These are phyloP conservation scores for Globisporangium nunn DNA, from an alignment of 352 stramenopile species.

Conservation along the genomic window DNA sequence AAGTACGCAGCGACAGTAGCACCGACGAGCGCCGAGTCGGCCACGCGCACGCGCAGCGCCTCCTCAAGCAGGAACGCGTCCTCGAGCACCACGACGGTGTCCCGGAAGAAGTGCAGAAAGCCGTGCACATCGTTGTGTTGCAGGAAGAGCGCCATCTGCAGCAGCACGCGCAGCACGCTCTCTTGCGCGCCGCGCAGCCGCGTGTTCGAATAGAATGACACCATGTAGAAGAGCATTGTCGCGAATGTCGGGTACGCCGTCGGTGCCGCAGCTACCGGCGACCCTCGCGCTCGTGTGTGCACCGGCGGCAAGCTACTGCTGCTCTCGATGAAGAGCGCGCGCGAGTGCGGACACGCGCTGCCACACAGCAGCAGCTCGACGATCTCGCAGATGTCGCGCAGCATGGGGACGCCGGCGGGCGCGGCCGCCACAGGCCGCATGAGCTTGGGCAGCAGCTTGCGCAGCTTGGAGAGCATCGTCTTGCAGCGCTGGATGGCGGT, in stretches of 20 bases:
- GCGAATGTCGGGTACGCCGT: constrained; percentile 35
- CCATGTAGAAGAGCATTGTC: constrained; percentile 70
- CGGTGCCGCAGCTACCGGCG: background rate
- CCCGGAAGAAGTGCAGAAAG: constrained; percentile 61
- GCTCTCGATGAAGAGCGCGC: constrained; percentile 46
- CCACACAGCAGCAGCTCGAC: constrained; percentile 38
- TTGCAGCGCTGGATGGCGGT: constrained; percentile 47
- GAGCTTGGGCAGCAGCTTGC: constrained; percentile 61
- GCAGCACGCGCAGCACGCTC: constrained; percentile 36
- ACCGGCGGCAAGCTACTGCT: background rate
- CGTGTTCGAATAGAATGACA: constrained; percentile 57
- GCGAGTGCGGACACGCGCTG: constrained; percentile 45
- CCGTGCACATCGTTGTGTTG: constrained; percentile 43
- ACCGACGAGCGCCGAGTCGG: constrained; percentile 12
- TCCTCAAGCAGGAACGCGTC: constrained; percentile 56
- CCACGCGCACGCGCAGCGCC: constrained; percentile 25
- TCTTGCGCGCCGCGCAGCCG: constrained; percentile 26
- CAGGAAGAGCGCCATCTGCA: constrained; percentile 51
- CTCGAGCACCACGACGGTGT: constrained; percentile 42
- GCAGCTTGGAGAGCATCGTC: constrained; percentile 59
- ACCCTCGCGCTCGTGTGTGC: background rate
- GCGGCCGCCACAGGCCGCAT: constrained; percentile 42
- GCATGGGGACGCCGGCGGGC: constrained; percentile 23
- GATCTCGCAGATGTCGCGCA: constrained; percentile 54
- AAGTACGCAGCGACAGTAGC: constrained; percentile 40